phyloP scores from a whole-genome alignment of 805 yeast genomes.

The Candida gorgasii region DNA sequence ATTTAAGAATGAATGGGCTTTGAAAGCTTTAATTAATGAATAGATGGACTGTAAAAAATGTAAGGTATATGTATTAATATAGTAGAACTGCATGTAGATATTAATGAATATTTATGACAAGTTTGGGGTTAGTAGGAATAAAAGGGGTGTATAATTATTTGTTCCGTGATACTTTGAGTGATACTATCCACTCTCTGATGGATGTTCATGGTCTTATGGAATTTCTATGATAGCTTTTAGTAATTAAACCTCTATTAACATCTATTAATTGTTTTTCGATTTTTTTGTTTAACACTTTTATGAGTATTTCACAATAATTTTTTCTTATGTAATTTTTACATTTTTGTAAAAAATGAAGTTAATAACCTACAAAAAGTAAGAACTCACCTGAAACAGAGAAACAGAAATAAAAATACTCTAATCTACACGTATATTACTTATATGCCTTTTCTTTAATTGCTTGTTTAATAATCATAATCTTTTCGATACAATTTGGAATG shows the following conservation, averaged over 20 bases:
- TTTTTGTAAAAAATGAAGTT: slow-evolving; percentile 24
- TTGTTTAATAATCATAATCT: slow-evolving; percentile 54
- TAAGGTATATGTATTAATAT: not conserved
- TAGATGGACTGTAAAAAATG: not conserved
- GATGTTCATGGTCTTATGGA: no score
- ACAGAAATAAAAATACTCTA: not conserved
- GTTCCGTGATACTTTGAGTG: no score
- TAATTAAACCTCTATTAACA: no score
- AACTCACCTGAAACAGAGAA: not conserved
- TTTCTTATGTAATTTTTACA: no score
- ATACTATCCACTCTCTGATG: no score
- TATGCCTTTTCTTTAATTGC: slow-evolving; percentile 50
- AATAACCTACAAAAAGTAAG: not conserved
- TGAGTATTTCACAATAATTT: no score
- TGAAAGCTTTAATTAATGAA: slow-evolving; percentile 67
- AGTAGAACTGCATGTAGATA: not conserved
- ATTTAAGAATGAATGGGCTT: slow-evolving; percentile 90
- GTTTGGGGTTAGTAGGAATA: not conserved
- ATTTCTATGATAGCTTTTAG: no score
- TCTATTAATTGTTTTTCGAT: no score
- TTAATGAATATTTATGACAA: not conserved
- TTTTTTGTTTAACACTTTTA: no score
- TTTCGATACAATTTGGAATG: slow-evolving; percentile 45
- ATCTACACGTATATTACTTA: slow-evolving; percentile 9
- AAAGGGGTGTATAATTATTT: no score